These are phyloP conservation scores for Microcos paniculata DNA, from an alignment of 345 rosid species.

Conservation along the genomic window DNA sequence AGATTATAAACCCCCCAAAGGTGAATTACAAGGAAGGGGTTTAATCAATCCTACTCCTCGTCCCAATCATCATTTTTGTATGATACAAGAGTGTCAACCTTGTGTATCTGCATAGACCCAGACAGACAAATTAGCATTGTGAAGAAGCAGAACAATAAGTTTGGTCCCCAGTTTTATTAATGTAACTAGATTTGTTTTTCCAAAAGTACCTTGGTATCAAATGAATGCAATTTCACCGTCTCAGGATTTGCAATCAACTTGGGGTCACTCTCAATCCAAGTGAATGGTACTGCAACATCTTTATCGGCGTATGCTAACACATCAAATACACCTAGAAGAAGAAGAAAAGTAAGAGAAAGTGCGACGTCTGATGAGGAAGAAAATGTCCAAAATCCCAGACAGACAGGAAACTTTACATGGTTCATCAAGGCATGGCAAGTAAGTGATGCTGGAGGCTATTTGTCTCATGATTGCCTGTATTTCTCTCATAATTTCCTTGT, in stretches of 20 bases:
- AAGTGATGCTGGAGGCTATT: slow-evolving; percentile 90
- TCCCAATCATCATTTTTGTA: slow-evolving; percentile 98
- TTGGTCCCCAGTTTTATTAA: neutral
- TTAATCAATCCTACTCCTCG: slow-evolving; percentile 43
- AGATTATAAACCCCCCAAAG: neutral
- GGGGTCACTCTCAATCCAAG: slow-evolving; percentile 95
- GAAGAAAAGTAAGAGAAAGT: neutral
- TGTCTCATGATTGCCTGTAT: slow-evolving; percentile 95
- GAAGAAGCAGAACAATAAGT: neutral
- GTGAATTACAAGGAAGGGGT: slow-evolving; percentile 1
- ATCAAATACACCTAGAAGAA: slow-evolving; percentile 77
- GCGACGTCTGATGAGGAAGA: neutral
- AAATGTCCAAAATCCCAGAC: neutral
- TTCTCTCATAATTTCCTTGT: slow-evolving; percentile 95
- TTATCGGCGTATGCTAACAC: slow-evolving; percentile 89
- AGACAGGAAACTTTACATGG: slow-evolving; percentile 51
- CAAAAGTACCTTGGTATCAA: slow-evolving; percentile 75
- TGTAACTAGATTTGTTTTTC: neutral
- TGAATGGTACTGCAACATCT: slow-evolving; percentile 89
- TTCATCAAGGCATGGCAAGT: slow-evolving; percentile 95
- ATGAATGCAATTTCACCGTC: slow-evolving; percentile 96
- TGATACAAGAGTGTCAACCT: slow-evolving; percentile 91
- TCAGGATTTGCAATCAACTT: slow-evolving; percentile 95
- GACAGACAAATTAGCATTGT: neutral
- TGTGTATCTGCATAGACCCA: slow-evolving; percentile 69